phyloP scores from a whole-genome alignment of 257 asterid genomes.

The Penstemon eatonii region DNA sequence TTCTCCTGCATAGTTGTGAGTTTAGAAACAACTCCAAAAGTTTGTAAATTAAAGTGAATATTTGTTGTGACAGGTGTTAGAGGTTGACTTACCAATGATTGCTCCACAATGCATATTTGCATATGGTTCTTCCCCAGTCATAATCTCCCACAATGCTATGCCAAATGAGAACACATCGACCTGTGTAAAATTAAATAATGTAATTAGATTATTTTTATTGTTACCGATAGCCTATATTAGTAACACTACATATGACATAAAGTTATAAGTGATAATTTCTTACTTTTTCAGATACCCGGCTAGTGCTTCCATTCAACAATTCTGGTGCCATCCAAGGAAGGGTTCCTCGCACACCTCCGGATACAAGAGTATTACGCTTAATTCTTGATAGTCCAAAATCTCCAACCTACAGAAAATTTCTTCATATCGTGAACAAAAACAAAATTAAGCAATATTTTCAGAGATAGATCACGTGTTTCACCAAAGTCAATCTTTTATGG shows the following conservation, averaged over 20 bases:
- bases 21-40: slow-evolving; percentile 16
- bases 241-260: slow-evolving; percentile 14
- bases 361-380: slow-evolving; percentile 67
- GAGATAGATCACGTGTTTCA: not conserved
- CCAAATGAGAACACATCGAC: slow-evolving; percentile 86
- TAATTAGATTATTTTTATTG: slow-evolving; percentile 16
- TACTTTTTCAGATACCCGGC: slow-evolving; percentile 68
- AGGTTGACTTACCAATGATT: slow-evolving; percentile 60
- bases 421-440: slow-evolving; percentile 18
- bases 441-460: slow-evolving; percentile 1
- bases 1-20: not conserved
- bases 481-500: not conserved
- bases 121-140: slow-evolving; percentile 79
- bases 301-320: slow-evolving; percentile 64
- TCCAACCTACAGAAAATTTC: slow-evolving; percentile 52
- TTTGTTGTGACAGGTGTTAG: slow-evolving; percentile 15
- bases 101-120: slow-evolving; percentile 84
- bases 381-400: slow-evolving; percentile 77
- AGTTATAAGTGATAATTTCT: slow-evolving; percentile 6
- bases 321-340: slow-evolving; percentile 90
- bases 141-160: slow-evolving; percentile 72
- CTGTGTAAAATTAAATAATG: slow-evolving; percentile 38
- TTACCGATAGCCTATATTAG: slow-evolving; percentile 9
- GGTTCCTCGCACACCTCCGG: slow-evolving; percentile 79
- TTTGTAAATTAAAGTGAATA: not conserved